Conservation (phyloP, 768 basidiomycete species). For the Kwoniella sp. region DNA sequence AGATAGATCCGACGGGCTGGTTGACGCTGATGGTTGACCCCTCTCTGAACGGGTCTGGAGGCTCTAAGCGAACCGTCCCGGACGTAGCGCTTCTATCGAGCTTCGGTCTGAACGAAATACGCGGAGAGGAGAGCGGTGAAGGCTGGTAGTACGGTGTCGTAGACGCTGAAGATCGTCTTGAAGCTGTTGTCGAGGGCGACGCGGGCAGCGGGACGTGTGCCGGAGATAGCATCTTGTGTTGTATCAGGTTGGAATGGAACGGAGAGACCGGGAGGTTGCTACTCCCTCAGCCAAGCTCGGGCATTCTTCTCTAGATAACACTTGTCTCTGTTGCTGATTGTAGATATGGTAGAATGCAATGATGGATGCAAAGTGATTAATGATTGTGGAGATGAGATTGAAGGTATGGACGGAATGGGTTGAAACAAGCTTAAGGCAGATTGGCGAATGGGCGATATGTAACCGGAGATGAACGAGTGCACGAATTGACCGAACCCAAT, state of each 20-base stretch:
- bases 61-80: constrained; percentile 23
- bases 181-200: constrained; percentile 21
- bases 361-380: no score
- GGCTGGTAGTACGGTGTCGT: constrained; percentile 16
- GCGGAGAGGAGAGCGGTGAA: constrained; percentile 34
- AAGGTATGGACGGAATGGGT: no score
- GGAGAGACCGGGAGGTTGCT: background rate
- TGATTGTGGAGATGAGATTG: no score
- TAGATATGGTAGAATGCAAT: no score
- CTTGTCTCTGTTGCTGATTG: no score
- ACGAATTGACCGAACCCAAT: no score
- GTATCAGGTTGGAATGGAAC: background rate
- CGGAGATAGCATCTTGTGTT: constrained; percentile 17
- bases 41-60: constrained; percentile 34
- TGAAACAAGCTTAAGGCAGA: no score
- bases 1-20: constrained; percentile 55
- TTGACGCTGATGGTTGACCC: constrained; percentile 51
- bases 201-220: constrained; percentile 24
- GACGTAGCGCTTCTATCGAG: constrained; percentile 33
- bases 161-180: constrained; percentile 23
- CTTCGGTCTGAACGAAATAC: constrained; percentile 26
- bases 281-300: no score
- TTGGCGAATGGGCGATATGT: no score
- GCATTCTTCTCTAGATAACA: background rate
- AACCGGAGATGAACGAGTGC: no score